Evolutionary conservation across 805 yeast genomes (phyloP), one percentile per base, ranked within the genome.

Genomic region (Saturnispora gosingensis): DNA sequence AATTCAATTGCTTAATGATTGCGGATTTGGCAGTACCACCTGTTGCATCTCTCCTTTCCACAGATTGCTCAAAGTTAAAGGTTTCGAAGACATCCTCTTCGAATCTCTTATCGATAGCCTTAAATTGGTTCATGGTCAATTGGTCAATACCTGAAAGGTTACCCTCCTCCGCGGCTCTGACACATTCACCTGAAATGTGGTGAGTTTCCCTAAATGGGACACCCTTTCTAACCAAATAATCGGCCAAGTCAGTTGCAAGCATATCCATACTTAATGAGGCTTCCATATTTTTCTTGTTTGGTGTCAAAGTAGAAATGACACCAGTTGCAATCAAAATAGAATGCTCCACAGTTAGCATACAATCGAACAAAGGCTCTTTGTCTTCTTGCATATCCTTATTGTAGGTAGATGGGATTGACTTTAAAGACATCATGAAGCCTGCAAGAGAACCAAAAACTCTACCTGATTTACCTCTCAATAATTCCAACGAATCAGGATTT

Each of bases 131-230:
- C 48, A 87, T 66, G 4, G 85, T 68, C 62, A 93, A 74, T 67
- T 89, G 72, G 68, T 93, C 98, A 66, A 93, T 93, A 49, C 97
- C 97, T 7, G 83, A 72, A 43, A 88, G 72, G 20, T 77, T 77
- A 54, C 75, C 69, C 54, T 80, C 90, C 72, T 93, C 99, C 5
- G 98, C 97, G 44, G 72, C 68, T 56, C 95, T 82, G 45, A 93
- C 99, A 72, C 97, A 93, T 69, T 89, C 96, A 52, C 99, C 99
- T 6, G 97, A 88, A 55, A 93, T 93, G 69, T 93, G 98, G 72
- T 93, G 99, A 1, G 99, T 93, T 72, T 93, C 98, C 75, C 99
- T 88, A 74, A 93, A 93, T 52, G 99, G 99, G 58, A 93, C 99
- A 54, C 99, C 99, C 69, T 85, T 90, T 73, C 97, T 84, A 48